Percentiles rank a stretch among this genome's conserved stretches.
phyloP scores from a whole-genome alignment of 352 stramenopile genomes.

The Phytopythium ostracodes region DNA sequence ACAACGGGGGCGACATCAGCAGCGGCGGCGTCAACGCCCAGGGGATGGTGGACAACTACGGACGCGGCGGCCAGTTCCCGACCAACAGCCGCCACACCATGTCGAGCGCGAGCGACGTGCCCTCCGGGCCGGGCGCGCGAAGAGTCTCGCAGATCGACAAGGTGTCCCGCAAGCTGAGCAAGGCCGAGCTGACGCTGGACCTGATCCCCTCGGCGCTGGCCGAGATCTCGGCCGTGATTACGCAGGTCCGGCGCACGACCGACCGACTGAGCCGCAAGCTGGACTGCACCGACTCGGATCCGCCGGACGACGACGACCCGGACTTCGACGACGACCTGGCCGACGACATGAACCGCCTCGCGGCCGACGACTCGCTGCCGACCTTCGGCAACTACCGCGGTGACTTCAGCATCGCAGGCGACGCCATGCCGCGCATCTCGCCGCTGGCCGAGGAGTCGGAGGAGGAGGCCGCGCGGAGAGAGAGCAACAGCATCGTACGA shows the following conservation, averaged over 20 bases:
- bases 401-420: conserved; percentile 4
- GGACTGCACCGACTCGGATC: conserved; percentile 17
- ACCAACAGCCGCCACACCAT: neutral
- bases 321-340: conserved; percentile 32
- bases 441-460: conserved; percentile 57
- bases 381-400: conserved; percentile 11
- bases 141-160: conserved; percentile 34
- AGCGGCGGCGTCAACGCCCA: neutral
- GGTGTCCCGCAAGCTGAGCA: conserved; percentile 52
- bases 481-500: conserved; percentile 50
- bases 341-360: neutral
- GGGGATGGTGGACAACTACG: conserved; percentile 2
- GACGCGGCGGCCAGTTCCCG: neutral
- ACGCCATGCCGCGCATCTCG: conserved; percentile 14
- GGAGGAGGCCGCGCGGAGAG: conserved; percentile 52
- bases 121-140: neutral
- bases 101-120: neutral
- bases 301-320: conserved; percentile 46
- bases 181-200: conserved; percentile 43
- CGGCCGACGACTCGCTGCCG: neutral
- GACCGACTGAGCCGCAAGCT: conserved; percentile 47
- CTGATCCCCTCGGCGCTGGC: conserved; percentile 49
- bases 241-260: conserved; percentile 68
- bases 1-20: neutral
- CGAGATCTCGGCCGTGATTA: conserved; percentile 68